These are phyloP conservation scores for Camillea tinctor DNA, from an alignment of 2,329 filamentous ascomycete genomes.

Conservation along the genomic window DNA sequence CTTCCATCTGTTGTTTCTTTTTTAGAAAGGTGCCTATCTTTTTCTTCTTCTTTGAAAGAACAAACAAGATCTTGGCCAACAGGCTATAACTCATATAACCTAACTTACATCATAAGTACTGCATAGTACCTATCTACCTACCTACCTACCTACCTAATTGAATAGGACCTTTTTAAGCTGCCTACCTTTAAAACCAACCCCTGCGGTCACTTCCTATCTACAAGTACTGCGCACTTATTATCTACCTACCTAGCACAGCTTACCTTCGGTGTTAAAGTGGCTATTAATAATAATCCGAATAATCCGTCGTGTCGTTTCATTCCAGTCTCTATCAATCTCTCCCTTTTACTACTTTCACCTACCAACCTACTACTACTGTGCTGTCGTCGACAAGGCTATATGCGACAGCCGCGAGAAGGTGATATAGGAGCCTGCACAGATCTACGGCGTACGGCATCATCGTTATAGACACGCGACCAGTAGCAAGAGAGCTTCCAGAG, in stretches of 20 bases:
- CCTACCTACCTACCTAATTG: too few relatives aligned
- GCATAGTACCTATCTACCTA: too few relatives aligned
- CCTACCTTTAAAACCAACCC: too few relatives aligned
- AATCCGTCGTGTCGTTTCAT: too few relatives aligned
- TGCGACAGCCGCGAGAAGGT: conserved; percentile 12
- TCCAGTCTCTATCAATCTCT: too few relatives aligned
- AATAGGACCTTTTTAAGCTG: too few relatives aligned
- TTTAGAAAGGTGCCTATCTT: not conserved
- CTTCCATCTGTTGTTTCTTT: too few relatives aligned
- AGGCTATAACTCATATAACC: not conserved
- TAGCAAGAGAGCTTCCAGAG: not conserved
- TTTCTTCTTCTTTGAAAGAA: not conserved
- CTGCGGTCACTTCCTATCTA: too few relatives aligned
- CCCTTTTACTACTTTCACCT: not conserved
- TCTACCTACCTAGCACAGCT: too few relatives aligned
- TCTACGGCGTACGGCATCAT: conserved; percentile 22
- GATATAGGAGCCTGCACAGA: conserved; percentile 11
- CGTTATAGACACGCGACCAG: conserved; percentile 2
- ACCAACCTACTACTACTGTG: conserved; percentile 6
- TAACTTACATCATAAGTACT: not conserved
- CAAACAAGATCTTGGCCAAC: not conserved
- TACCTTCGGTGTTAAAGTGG: not conserved
- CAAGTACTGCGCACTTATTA: too few relatives aligned
- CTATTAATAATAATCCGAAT: too few relatives aligned
- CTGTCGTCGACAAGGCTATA: conserved; percentile 10